Percentiles rank a stretch among this genome's conserved stretches.
Evolutionary conservation across 768 basidiomycete genomes (phyloP).

Genomic region (Russula compacta): DNA sequence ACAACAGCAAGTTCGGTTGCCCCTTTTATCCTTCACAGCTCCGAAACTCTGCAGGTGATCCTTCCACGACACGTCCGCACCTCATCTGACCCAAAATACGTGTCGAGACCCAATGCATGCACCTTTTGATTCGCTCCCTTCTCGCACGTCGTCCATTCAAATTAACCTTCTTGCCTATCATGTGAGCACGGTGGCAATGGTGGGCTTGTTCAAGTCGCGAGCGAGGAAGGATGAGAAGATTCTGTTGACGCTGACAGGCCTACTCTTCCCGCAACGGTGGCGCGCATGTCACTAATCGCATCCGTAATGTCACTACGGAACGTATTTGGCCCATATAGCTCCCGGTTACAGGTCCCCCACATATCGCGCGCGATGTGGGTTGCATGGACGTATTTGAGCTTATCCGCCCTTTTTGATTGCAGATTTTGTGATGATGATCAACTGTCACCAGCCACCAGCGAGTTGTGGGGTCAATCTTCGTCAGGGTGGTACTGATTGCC

Average conservation of each 20-base stretch:
- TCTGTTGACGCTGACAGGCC: background rate
- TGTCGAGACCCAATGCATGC: background rate
- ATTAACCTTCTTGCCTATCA: background rate
- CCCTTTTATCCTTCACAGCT: slow-evolving; percentile 2
- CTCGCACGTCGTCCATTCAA: background rate
- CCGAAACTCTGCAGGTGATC: background rate
- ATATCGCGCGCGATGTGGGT: background rate
- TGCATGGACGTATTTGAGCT: slow-evolving; percentile 5
- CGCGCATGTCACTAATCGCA: background rate
- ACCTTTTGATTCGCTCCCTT: background rate
- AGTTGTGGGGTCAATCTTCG: background rate
- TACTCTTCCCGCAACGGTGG: slow-evolving; percentile 2
- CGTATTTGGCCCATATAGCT: background rate
- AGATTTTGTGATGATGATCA: slow-evolving; percentile 1
- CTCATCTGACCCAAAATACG: slow-evolving; percentile 1
- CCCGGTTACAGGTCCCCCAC: background rate
- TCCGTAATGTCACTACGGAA: slow-evolving; percentile 4
- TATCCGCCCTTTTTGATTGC: slow-evolving; percentile 1
- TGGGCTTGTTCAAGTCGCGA: background rate
- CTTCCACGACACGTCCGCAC: slow-evolving; percentile 1
- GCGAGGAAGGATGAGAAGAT: background rate
- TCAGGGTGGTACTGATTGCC: background rate
- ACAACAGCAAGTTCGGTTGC: background rate
- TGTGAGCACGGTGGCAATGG: slow-evolving; percentile 1
- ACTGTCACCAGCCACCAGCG: background rate